Evolutionary conservation across 768 basidiomycete genomes (phyloP).

Genomic region (Mycena albidolilacea): DNA sequence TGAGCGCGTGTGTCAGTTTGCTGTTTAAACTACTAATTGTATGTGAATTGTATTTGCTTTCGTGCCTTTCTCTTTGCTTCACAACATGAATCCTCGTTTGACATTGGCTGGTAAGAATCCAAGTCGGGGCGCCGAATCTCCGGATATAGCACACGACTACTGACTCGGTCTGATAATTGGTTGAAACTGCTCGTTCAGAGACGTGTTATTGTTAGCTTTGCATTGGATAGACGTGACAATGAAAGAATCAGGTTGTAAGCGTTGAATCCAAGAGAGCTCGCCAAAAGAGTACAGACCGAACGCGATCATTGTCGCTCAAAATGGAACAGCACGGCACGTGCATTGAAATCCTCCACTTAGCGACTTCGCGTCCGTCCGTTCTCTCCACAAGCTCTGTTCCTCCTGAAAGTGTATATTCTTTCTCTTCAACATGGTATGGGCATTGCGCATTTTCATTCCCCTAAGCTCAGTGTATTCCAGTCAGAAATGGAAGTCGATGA

Average conservation of each 20-base stretch:
- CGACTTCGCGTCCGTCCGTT: neutral
- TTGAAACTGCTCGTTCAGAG: too few species aligned
- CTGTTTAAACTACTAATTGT: neutral
- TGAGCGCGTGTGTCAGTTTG: constrained; percentile 40
- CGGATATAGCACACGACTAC: constrained; percentile 7
- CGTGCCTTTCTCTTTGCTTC: neutral
- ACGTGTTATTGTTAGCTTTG: neutral
- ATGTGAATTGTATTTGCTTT: constrained; percentile 2
- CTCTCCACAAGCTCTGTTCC: neutral
- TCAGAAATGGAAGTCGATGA: constrained; percentile 60
- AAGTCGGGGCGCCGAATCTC: neutral
- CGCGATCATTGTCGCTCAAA: neutral
- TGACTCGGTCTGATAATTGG: neutral
- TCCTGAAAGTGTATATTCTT: constrained; percentile 8
- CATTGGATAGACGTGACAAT: too few species aligned
- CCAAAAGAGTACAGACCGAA: neutral
- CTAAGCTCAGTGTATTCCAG: constrained; percentile 17
- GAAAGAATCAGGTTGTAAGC: neutral
- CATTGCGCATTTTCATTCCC: neutral
- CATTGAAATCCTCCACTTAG: neutral
- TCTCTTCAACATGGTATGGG: constrained; percentile 26
- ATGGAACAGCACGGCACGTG: constrained; percentile 1
- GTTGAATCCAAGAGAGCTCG: neutral
- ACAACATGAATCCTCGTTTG: too few species aligned
- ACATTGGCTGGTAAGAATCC: neutral